Base-by-base conservation (phyloP, 2,329 filamentous ascomycete species). In the Elsinoe fawcettii region DNA sequence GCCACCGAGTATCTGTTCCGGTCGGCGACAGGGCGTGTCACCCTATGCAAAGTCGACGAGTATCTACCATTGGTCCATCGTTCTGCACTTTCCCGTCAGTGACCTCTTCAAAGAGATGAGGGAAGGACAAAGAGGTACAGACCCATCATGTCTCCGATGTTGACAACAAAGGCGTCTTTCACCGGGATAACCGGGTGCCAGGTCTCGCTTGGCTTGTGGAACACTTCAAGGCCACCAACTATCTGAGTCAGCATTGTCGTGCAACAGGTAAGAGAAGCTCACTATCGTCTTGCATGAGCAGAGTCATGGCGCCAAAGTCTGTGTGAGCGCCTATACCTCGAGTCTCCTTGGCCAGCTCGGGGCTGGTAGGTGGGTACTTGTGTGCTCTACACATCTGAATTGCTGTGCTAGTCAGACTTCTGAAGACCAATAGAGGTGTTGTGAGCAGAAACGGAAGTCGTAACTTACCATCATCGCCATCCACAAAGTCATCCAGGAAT, bases 1-100 rank as follows among this genome's bases (percentile, higher is more conserved):
- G 79, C 77, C 14, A 82, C 70, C 7, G 75, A 80, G 64, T 81
- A 83, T 36, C 80, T 72, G 63, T 81, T 75, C 7, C 67, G 69
- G 1, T 70, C 70, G 2, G 73, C 75, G 36, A 71, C 71, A 68
- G 82, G 81, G 6, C 22, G 25, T 60, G 82, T 75, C 22, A 83
- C 80, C 7, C 79, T 70, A 64, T 83, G 80, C 3, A 79, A 66
- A 51, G 74, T 80, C 62, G 74, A 78, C 63, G 74, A 76, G 68
- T 81, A 83, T 51, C 70, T 67, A 11, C 76, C 74, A 55, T 77
- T 76, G 12, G 78, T 81, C 76, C 78, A 79, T 47, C 43, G 18
- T 12, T 47, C 43, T 47, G 43, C 23, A 22, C 2, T 12, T 7
- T 11, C 3, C 27, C 14, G 18, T 22, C 18, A 25, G 7, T n/a